These are phyloP conservation scores for Diutina rugosa DNA, from an alignment of 1,139 yeast genomes.

Conservation along the genomic window DNA sequence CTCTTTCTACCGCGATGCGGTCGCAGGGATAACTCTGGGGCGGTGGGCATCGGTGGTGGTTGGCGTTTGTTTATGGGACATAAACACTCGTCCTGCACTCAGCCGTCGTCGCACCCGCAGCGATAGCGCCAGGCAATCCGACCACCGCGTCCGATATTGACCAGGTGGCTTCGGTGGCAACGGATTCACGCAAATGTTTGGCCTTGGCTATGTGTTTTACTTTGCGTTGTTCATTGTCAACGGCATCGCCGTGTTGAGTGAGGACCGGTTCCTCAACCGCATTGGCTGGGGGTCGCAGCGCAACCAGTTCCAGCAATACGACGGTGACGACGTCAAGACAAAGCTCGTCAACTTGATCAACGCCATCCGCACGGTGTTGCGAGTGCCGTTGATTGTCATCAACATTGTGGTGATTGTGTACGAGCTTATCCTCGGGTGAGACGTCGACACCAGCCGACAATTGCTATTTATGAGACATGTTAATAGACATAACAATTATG, in stretches of 20 bases:
- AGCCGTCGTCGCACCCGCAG: neutral
- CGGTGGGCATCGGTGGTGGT: neutral
- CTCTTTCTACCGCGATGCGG: slow-evolving; percentile 12
- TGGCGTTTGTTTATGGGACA: neutral
- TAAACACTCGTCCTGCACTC: neutral
- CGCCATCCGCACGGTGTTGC: slow-evolving; percentile 62
- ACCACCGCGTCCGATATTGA: neutral
- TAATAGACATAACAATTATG: neutral
- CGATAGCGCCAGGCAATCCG: neutral
- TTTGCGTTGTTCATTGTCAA: slow-evolving; percentile 57
- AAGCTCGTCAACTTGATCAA: slow-evolving; percentile 52
- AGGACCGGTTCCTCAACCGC: slow-evolving; percentile 69
- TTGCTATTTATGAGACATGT: neutral
- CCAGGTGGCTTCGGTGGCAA: neutral
- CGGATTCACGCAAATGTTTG: slow-evolving; percentile 37
- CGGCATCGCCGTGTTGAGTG: slow-evolving; percentile 70
- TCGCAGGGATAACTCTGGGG: neutral
- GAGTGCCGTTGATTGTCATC: slow-evolving; percentile 62
- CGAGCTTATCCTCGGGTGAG: slow-evolving; percentile 60
- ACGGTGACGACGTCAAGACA: slow-evolving; percentile 26
- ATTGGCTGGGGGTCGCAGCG: slow-evolving; percentile 29
- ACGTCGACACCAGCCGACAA: slow-evolving; percentile 5
- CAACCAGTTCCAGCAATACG: slow-evolving; percentile 10
- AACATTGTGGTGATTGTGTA: slow-evolving; percentile 58
- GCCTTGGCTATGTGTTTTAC: slow-evolving; percentile 57